Percentiles rank a stretch among this genome's conserved stretches.
phyloP scores from a whole-genome alignment of 495 filamentous ascomycete genomes.

The Chaetomium fimeti region DNA sequence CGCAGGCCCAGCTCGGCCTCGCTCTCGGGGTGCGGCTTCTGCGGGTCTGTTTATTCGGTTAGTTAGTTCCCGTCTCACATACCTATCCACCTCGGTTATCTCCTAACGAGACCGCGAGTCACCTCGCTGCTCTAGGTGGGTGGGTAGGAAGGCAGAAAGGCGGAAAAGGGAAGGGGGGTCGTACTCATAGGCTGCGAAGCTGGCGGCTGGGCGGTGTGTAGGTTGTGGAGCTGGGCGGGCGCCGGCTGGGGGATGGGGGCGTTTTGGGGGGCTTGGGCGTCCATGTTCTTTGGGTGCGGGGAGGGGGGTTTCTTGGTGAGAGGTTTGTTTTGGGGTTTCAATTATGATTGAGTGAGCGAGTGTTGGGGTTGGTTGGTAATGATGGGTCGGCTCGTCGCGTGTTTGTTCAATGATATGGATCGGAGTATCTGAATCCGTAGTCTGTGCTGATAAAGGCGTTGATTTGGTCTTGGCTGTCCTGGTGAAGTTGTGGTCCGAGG shows the following conservation, averaged over 20 bases:
- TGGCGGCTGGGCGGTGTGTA: constrained; percentile 37
- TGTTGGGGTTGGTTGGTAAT: too few species aligned
- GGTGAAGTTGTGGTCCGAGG: not conserved
- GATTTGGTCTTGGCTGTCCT: not conserved
- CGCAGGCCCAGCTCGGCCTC: constrained; percentile 37
- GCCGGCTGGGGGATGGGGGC: constrained; percentile 21
- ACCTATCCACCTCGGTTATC: too few species aligned
- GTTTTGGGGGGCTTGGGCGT: not conserved
- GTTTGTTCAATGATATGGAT: too few species aligned
- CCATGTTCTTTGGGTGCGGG: not conserved
- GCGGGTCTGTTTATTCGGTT: constrained; percentile 31
- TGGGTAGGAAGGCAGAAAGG: too few species aligned
- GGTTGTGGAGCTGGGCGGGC: constrained; percentile 15
- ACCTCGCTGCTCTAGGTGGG: too few species aligned
- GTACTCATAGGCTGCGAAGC: constrained; percentile 39
- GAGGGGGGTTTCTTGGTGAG: not conserved
- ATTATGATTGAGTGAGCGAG: not conserved
- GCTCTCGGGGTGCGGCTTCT: constrained; percentile 39
- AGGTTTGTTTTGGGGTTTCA: not conserved
- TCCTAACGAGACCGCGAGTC: too few species aligned
- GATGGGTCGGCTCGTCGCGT: too few species aligned
- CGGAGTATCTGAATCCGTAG: too few species aligned
- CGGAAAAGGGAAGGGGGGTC: constrained; percentile 3
- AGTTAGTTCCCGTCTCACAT: too few species aligned
- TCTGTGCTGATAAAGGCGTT: too few species aligned